Evolutionary conservation across 2,329 filamentous ascomycete species (phyloP).

Genomic region (Fusarium sp.): DNA sequence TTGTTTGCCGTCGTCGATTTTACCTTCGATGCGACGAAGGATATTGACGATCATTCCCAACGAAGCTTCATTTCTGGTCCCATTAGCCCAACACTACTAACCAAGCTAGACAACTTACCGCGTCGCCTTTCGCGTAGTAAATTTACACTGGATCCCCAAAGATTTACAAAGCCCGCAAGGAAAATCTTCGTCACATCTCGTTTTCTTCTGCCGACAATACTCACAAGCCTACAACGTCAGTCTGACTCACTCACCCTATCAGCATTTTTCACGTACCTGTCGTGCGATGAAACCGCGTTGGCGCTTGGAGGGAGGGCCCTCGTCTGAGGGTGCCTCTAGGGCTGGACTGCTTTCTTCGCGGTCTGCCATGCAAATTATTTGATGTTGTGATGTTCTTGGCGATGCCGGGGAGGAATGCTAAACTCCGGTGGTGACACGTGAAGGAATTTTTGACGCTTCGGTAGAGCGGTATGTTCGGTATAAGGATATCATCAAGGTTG

Average conservation of each 20-base stretch:
- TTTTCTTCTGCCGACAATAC: conserved; percentile 37
- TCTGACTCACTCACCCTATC: conserved; percentile 4
- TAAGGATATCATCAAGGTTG: background rate
- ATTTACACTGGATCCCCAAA: conserved; percentile 24
- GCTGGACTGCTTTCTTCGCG: conserved; percentile 23
- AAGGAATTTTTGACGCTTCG: background rate
- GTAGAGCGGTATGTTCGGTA: background rate
- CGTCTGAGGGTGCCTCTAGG: conserved; percentile 16
- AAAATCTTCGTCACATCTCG: conserved; percentile 36
- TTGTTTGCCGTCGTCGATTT: conserved; percentile 24
- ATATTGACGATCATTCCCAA: conserved; percentile 38
- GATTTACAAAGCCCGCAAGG: conserved; percentile 31
- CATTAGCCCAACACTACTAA: too few relatives aligned
- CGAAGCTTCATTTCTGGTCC: conserved; percentile 33
- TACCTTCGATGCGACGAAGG: conserved; percentile 35
- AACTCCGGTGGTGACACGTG: conserved; percentile 25
- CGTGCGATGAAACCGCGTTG: conserved; percentile 34
- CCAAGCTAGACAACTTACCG: too few relatives aligned
- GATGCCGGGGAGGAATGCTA: conserved; percentile 19
- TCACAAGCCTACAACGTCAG: conserved; percentile 23
- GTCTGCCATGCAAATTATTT: conserved; percentile 17
- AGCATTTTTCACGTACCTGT: too few relatives aligned
- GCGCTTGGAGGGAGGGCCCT: conserved; percentile 20
- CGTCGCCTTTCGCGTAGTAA: conserved; percentile 26
- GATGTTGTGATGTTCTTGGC: background rate